Conservation (phyloP, 78 protist genomes). For the Polysphondylium violaceum region DNA sequence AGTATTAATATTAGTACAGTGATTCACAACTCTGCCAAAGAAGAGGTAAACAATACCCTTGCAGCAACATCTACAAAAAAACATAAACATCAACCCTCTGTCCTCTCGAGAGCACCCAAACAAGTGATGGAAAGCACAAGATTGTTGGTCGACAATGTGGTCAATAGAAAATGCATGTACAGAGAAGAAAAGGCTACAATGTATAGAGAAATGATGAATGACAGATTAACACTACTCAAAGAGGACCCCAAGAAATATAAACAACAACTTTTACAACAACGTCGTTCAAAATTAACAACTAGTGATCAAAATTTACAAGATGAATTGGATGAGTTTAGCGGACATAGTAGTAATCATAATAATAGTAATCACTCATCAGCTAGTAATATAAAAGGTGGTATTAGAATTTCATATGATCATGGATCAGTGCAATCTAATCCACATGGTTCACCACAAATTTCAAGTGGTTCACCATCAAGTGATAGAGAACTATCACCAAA, state of each 20-base stretch:
- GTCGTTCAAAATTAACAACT: slow-evolving; percentile 25
- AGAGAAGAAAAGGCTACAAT: slow-evolving; percentile 26
- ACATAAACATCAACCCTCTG: slow-evolving; percentile 33
- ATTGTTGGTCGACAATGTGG: slow-evolving; percentile 39
- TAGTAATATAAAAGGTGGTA: not conserved
- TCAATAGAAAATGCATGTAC: slow-evolving; percentile 35
- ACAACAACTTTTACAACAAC: slow-evolving; percentile 38
- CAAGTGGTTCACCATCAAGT: slow-evolving; percentile 6
- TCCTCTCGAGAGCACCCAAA: slow-evolving; percentile 57
- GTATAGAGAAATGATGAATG: slow-evolving; percentile 30
- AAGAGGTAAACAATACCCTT: slow-evolving; percentile 12
- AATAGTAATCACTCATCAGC: not conserved
- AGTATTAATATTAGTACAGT: slow-evolving; percentile 23
- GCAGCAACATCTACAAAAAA: not conserved
- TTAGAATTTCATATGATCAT: too few species aligned
- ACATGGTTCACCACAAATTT: slow-evolving; percentile 16
- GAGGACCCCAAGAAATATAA: slow-evolving; percentile 46
- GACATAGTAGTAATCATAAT: not conserved
- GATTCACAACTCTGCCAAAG: slow-evolving; percentile 14
- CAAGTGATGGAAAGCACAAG: slow-evolving; percentile 46
- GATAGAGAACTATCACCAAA: not conserved
- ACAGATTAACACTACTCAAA: slow-evolving; percentile 18
- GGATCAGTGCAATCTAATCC: too few species aligned
- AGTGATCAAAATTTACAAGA: slow-evolving; percentile 9
- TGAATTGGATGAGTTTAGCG: slow-evolving; percentile 3